Base-by-base conservation (phyloP, 768 basidiomycete genomes). In the Boletellus emodensis region DNA sequence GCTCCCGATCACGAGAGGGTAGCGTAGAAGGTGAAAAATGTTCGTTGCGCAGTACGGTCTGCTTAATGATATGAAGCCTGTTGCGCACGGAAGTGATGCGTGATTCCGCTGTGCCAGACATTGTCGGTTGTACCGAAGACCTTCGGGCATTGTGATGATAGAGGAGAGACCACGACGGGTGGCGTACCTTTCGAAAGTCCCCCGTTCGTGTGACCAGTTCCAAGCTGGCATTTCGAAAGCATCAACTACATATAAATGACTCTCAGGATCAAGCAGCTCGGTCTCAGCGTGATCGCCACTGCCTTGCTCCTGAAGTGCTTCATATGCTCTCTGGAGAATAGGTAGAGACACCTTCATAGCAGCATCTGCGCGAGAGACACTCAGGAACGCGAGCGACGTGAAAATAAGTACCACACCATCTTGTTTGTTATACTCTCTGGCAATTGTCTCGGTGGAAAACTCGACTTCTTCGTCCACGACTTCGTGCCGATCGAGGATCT, bases 1-100 rank as follows among this genome's bases (percentile, higher is more conserved):
- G 83, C 54, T 87, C 85, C 51, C 93, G 75, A 68, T 98, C 91
- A 46, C 84, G 81, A 14, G 92, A 94, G 37, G 93, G 90, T 35
- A 98, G 70, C 0, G 93, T 94, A 6, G 95, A 95, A 3, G 96
- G 94, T 2, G 92, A 92, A 70, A 99, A 99, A 67, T 98, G 94
- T 64, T 99, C 96, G 62, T 97, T 98, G 36, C 96, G 78, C 35
- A 97, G 73, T 26, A 98, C 83, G 61, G 90, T 87, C 71, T 98
- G 95, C 65, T 85, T 89, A 60, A 98, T 92, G 44, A 98, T 83
- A 64, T 90, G 82, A 55, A 95, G 76, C 44, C 95, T 75, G 65
- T 98, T 90, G 32, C 95, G 81, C 24, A 90, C 74, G 40, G 90
- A 87, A 26, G 76, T 71, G 33, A 93, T 82, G 54, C 92, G 80